A percentile compares a stretch with the other conserved stretches of the same genome.
phyloP scores from a whole-genome alignment of 2,329 filamentous ascomycete genomes.

The Biscogniauxia marginata region DNA sequence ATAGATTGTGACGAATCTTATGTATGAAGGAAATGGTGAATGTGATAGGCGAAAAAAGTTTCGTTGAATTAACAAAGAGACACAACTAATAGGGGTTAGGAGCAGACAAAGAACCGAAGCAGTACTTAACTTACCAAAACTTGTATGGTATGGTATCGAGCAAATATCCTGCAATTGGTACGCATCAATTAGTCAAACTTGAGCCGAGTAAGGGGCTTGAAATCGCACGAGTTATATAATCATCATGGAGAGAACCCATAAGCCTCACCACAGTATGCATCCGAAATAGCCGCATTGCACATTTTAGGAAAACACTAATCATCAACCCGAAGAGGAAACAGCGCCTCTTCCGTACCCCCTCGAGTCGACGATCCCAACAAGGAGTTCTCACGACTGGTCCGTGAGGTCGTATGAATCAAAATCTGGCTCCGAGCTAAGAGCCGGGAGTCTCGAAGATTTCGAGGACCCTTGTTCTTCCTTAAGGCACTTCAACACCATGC shows the following conservation, averaged over 20 bases:
- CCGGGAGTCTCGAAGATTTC: conserved; percentile 20
- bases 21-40: too few relatives aligned
- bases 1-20: too few relatives aligned
- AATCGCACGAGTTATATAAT: too few relatives aligned
- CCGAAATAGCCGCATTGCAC: neutral
- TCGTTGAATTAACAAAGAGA: too few relatives aligned
- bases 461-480: conserved; percentile 65
- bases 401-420: neutral
- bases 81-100: too few relatives aligned
- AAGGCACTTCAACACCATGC: conserved; percentile 65
- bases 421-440: neutral
- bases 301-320: neutral
- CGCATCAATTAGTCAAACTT: too few relatives aligned
- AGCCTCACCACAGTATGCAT: neutral
- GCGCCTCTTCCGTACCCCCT: conserved; percentile 19
- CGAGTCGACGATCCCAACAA: conserved; percentile 16
- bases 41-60: too few relatives aligned
- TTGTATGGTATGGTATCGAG: too few relatives aligned
- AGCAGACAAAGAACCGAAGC: too few relatives aligned
- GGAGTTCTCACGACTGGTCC: neutral
- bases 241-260: neutral
- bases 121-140: too few relatives aligned
- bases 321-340: conserved; percentile 1
- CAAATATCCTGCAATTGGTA: too few relatives aligned
- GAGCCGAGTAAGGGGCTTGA: too few relatives aligned